Base-by-base conservation (phyloP, 2,329 filamentous ascomycete species). In the Microascus cirrosus region DNA sequence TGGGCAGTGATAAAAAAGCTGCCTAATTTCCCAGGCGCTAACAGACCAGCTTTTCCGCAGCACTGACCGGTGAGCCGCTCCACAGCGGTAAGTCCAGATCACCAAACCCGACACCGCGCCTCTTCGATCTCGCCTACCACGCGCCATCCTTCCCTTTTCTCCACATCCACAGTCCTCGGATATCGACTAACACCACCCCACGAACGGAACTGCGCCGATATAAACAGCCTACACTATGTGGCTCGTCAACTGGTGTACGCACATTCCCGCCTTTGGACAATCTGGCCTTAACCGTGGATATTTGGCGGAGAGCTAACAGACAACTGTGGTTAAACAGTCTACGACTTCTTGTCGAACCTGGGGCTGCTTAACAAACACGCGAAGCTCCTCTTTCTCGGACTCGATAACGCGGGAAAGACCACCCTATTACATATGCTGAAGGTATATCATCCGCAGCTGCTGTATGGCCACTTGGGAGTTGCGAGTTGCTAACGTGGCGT, bases 341-440 rank as follows among this genome's bases (percentile, higher is more conserved):
- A 90, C 82, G 90, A 95, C 78, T 78, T 95, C 67, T 84, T 96
- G 68, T 89, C 91, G 68, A 89, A 85, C 63, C 82, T 96, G 62
- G 91, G 91, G 67, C 81, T 96, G 68, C 80, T 93, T 65, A 96
- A 96, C 84, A 96, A 96, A 82, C 90, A 95, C 74, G 91, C 90
- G 68, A 96, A 96, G 83, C 83, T 96, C 60, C 83, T 95, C 60
- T 95, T 96, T 77, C 84, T 96, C 63, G 91, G 91, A 66, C 86
- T 96, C 62, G 91, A 95, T 73, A 95, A 95, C 77, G 91, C 91
- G 56, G 91, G 91, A 75, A 95, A 96, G 81, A 96, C 91, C 57
- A 95, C 91, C 52, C 79, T 96, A 66, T 78, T 96, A 70, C 91
- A 96, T 76, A 95, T 96, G 91, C 75, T 96, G 74, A 96, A 96